Percentiles rank a stretch among this genome's conserved stretches.
phyloP scores from a whole-genome alignment of 1,284 basidiomycete genomes.

The Grifola frondosa region DNA sequence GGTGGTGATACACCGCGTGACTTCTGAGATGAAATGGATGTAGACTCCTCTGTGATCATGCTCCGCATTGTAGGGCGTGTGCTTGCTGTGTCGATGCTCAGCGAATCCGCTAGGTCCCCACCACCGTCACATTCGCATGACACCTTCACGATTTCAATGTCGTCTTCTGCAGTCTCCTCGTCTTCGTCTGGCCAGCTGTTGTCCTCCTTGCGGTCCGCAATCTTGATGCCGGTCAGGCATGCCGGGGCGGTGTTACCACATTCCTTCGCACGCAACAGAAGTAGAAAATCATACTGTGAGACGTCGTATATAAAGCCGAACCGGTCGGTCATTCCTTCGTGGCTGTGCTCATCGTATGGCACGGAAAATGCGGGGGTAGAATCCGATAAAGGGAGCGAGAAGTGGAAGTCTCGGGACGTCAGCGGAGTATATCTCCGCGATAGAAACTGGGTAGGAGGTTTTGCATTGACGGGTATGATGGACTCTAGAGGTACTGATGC shows the following conservation, averaged over 20 bases:
- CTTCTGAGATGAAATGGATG: conserved; percentile 16
- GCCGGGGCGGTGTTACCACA: conserved; percentile 78
- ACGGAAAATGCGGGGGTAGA: conserved; percentile 55
- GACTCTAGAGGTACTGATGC: conserved; percentile 85
- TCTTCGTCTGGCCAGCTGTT: conserved; percentile 71
- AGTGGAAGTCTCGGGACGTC: conserved; percentile 66
- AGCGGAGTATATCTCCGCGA: conserved; percentile 71
- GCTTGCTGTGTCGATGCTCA: conserved; percentile 28
- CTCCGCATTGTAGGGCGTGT: conserved; percentile 26
- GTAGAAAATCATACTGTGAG: conserved; percentile 75
- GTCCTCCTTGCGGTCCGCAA: conserved; percentile 77
- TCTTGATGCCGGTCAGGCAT: conserved; percentile 83
- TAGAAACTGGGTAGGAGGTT: conserved; percentile 84
- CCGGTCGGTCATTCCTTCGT: conserved; percentile 81
- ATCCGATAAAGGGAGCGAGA: conserved; percentile 60
- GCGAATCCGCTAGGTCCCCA: conserved; percentile 25
- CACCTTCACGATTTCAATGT: conserved; percentile 61
- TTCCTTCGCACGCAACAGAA: conserved; percentile 72
- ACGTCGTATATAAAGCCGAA: conserved; percentile 96
- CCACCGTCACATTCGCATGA: conserved; percentile 56
- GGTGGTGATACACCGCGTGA: conserved; percentile 47
- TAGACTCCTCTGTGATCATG: conserved; percentile 13
- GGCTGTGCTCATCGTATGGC: conserved; percentile 51
- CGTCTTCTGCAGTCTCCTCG: conserved; percentile 31
- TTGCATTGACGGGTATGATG: conserved; percentile 82